These are phyloP conservation scores for Clonostachys byssicola DNA, from an alignment of 2,329 filamentous ascomycete genomes.

Conservation along the genomic window DNA sequence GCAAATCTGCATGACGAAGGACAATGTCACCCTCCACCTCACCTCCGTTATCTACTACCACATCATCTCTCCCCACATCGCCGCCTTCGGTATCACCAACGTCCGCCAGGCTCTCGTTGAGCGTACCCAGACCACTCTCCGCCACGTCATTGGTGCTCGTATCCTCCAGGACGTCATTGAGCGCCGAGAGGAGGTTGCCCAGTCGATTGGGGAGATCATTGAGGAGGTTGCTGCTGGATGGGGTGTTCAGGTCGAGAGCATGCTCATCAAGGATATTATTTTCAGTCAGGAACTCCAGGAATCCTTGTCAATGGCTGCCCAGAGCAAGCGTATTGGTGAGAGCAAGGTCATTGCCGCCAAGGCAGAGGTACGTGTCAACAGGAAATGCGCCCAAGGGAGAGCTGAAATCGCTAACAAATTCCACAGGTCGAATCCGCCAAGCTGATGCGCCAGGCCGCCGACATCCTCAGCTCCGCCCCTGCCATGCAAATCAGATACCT, in stretches of 20 bases:
- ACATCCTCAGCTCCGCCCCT: conserved; percentile 85
- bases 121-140: conserved; percentile 94
- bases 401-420: neutral
- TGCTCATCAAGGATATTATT: conserved; percentile 99
- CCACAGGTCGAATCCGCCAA: conserved; percentile 81
- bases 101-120: conserved; percentile 95
- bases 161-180: conserved; percentile 98
- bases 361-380: conserved; percentile 56
- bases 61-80: conserved; percentile 91
- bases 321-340: conserved; percentile 97
- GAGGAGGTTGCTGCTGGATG: conserved; percentile 91
- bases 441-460: conserved; percentile 87
- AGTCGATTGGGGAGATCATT: conserved; percentile 94
- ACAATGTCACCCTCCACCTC: conserved; percentile 91
- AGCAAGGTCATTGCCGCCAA: conserved; percentile 97
- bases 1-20: conserved; percentile 99
- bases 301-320: conserved; percentile 94
- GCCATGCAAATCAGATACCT: conserved; percentile 99
- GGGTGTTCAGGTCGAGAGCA: conserved; percentile 95
- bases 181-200: conserved; percentile 92
- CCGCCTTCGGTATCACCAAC: conserved; percentile 93
- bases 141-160: conserved; percentile 92
- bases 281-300: conserved; percentile 96
- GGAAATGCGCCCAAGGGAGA: neutral
- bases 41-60: conserved; percentile 99